Base-by-base conservation (phyloP, 129 eudicot genomes). In the Solidago caesia region DNA sequence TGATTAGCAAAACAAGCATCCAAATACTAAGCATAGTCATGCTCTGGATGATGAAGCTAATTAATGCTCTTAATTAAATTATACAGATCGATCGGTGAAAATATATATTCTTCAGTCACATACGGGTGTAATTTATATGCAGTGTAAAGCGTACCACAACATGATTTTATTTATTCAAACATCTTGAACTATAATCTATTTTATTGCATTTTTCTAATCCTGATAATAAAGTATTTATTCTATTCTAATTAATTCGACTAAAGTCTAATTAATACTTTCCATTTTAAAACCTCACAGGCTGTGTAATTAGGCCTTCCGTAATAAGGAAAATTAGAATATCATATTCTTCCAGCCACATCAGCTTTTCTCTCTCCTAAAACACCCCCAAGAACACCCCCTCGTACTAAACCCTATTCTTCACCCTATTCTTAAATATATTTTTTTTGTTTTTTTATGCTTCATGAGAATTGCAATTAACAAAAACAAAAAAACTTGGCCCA, bases 101-200 rank as follows among this genome's bases (percentile, higher is more conserved):
- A 27, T 33, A 76, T 76, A 45, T 44, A 45, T 44, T 43, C 12
- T 44, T 44, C 48, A 15, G 63, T 68, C 46, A 67, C 56, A 45
- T 58, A 45, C 2, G 69, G 69, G 39, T 16, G 42, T 68, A 68
- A 77, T 77, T 77, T 77, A 77, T 77, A 68, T 77, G 69, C 75
- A 15, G 86, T 80, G 92, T 83, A 86, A 78, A 86, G 82, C 74
- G 97, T 93, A 45, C 87, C 87, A 48, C 88, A 90, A 89, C 89
- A 88, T 78, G 91, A 86, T 9, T 29, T 61, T 62, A 47, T 60
- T 60, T 45, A 73, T 60, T 44, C 59, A 44, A 73, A 46, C 66
- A 15, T 6, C 16, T 42, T 44, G 96, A 91, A 57, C 87, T 85
- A 84, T 77, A 49, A 26, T 12, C 48, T 74, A 74, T 64, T 61